Conservation (phyloP, 805 yeast genomes). For the Candida easanensis region DNA sequence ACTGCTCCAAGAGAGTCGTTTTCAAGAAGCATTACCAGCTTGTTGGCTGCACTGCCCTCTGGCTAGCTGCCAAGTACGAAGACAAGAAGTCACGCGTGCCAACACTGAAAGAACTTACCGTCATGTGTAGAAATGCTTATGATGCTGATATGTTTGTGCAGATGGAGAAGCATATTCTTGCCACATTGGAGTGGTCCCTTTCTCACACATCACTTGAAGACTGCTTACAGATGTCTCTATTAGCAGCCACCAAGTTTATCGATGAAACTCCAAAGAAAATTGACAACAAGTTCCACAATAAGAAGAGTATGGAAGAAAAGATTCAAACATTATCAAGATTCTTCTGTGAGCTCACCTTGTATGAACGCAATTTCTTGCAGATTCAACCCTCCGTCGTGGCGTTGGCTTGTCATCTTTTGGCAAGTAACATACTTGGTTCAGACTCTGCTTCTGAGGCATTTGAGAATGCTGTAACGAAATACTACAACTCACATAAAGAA, state of each 20-base stretch:
- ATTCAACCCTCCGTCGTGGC: conserved; percentile 47
- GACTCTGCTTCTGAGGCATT: conserved; percentile 23
- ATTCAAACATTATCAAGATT: conserved; percentile 39
- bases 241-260: conserved; percentile 8
- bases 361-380: conserved; percentile 45
- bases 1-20: conserved; percentile 77
- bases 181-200: conserved; percentile 65
- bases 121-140: conserved; percentile 64
- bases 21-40: conserved; percentile 79
- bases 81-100: conserved; percentile 70
- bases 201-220: conserved; percentile 28
- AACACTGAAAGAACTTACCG: conserved; percentile 58
- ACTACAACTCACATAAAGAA: conserved; percentile 10
- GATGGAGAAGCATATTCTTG: conserved; percentile 76
- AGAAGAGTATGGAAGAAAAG: conserved; percentile 11
- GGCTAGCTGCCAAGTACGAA: conserved; percentile 81
- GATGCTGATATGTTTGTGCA: conserved; percentile 63
- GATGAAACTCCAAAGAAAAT: conserved; percentile 23
- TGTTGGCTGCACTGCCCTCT: conserved; percentile 79
- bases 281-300: conserved; percentile 16
- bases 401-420: conserved; percentile 47
- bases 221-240: conserved; percentile 24
- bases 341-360: conserved; percentile 51
- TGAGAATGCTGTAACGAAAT: conserved; percentile 14
- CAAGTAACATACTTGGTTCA: conserved; percentile 45